A percentile compares a stretch with the other conserved stretches of the same genome.
These are phyloP conservation scores for Echria macrotheca DNA, from an alignment of 495 filamentous ascomycete species.

Conservation along the genomic window DNA sequence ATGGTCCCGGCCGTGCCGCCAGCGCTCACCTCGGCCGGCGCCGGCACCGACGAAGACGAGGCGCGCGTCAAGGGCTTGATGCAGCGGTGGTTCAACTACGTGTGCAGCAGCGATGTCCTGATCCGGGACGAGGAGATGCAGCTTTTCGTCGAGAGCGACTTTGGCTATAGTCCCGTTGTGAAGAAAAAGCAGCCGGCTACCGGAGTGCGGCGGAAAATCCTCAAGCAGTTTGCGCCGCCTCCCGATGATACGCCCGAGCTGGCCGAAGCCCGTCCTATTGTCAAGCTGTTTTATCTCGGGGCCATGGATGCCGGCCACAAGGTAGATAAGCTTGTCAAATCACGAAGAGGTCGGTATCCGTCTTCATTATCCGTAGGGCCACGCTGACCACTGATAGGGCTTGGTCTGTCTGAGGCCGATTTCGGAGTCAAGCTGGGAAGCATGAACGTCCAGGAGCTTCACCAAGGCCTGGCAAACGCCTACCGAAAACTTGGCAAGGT, in stretches of 20 bases:
- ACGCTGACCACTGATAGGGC: conserved; percentile 46
- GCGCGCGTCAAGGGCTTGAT: conserved; percentile 76
- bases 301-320: conserved; percentile 95
- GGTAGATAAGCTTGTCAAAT: conserved; percentile 88
- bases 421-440: conserved; percentile 82
- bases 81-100: conserved; percentile 91
- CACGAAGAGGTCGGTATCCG: conserved; percentile 66
- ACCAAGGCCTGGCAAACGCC: conserved; percentile 78
- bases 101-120: conserved; percentile 86
- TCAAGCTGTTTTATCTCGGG: conserved; percentile 93
- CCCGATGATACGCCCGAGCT: conserved; percentile 96
- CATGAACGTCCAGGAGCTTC: conserved; percentile 84
- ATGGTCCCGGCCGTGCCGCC: conserved; percentile 96
- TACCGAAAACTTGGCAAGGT: conserved; percentile 94
- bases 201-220: conserved; percentile 83
- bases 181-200: conserved; percentile 96
- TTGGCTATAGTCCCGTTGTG: conserved; percentile 94
- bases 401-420: conserved; percentile 89
- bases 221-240: conserved; percentile 98
- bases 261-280: conserved; percentile 77
- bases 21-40: conserved; percentile 83
- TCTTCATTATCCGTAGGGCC: neutral
- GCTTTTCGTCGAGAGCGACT: conserved; percentile 95
- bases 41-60: conserved; percentile 96
- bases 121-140: conserved; percentile 95